phyloP scores from a whole-genome alignment of 2,329 filamentous ascomycete species.

The Fusarium siculi region DNA sequence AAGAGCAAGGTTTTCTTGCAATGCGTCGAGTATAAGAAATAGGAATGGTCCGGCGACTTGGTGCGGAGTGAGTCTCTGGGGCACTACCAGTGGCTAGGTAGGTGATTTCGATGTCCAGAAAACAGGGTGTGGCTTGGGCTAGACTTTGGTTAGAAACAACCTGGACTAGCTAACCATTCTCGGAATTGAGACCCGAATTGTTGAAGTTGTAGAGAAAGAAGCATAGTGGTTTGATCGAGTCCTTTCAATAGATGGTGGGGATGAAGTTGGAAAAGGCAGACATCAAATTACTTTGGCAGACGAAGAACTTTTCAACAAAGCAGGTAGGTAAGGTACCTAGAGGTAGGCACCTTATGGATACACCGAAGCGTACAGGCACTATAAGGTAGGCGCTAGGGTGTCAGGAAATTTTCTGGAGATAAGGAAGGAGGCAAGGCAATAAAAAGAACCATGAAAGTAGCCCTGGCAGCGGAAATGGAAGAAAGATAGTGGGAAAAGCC shows the following conservation, averaged over 20 bases:
- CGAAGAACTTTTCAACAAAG: background rate
- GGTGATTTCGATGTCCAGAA: conserved; percentile 7
- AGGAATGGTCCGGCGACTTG: conserved; percentile 5
- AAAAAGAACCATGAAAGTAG: conserved; percentile 16
- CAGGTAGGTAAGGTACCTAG: background rate
- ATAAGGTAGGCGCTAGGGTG: background rate
- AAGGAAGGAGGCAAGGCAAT: conserved; percentile 3
- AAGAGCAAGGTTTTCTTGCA: conserved; percentile 30
- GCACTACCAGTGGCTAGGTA: conserved; percentile 21
- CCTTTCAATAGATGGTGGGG: background rate
- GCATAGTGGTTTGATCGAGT: conserved; percentile 18
- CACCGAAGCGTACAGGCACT: background rate
- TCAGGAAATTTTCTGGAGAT: conserved; percentile 10
- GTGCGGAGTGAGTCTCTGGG: conserved; percentile 29
- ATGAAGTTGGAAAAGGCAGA: background rate
- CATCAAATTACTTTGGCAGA: background rate
- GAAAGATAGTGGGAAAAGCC: conserved; percentile 8
- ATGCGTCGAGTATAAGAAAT: conserved; percentile 2
- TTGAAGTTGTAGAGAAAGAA: conserved; percentile 7
- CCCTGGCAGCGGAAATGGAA: background rate
- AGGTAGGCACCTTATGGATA: background rate
- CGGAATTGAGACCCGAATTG: conserved; percentile 16
- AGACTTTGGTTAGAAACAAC: conserved; percentile 16
- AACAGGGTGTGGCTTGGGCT: conserved; percentile 8
- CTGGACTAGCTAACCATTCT: conserved; percentile 24